Conservation (phyloP, 2,329 filamentous ascomycete genomes). For the Alternaria arborescens region DNA sequence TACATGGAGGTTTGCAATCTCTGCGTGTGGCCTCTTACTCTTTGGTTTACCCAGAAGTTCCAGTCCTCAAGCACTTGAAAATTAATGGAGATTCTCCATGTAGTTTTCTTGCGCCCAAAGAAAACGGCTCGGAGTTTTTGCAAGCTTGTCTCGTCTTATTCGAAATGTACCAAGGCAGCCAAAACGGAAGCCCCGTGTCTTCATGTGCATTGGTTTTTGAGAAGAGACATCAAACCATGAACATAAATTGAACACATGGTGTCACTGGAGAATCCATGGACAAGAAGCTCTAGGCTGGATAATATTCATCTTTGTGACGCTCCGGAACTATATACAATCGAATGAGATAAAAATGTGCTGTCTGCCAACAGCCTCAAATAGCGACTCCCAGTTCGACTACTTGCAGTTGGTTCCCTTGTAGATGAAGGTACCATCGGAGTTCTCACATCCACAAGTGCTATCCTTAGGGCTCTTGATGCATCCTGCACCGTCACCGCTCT, state of each 20-base stretch:
- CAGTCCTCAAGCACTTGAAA: not conserved
- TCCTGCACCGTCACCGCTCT: slow-evolving; percentile 32
- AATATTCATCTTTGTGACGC: not conserved
- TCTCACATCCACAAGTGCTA: slow-evolving; percentile 37
- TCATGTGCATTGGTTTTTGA: not conserved
- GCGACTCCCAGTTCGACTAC: not conserved
- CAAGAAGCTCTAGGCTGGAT: not conserved
- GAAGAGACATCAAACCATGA: not conserved
- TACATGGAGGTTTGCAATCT: too few relatives aligned
- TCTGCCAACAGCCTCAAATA: not conserved
- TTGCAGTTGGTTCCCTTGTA: slow-evolving; percentile 22
- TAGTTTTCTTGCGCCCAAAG: not conserved
- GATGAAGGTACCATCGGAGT: slow-evolving; percentile 36
- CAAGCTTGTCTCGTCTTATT: not conserved
- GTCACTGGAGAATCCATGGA: too few relatives aligned
- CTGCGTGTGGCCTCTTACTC: not conserved
- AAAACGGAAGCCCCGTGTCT: not conserved
- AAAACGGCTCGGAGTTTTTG: not conserved
- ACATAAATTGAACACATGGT: not conserved
- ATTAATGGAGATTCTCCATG: not conserved
- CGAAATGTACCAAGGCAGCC: not conserved
- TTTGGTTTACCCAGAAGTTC: not conserved
- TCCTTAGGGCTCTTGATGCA: slow-evolving; percentile 40
- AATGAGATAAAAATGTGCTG: not conserved
- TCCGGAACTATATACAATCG: not conserved